Base-by-base conservation (phyloP, 495 filamentous ascomycete species). In the Penicillium psychrofluorescens region DNA sequence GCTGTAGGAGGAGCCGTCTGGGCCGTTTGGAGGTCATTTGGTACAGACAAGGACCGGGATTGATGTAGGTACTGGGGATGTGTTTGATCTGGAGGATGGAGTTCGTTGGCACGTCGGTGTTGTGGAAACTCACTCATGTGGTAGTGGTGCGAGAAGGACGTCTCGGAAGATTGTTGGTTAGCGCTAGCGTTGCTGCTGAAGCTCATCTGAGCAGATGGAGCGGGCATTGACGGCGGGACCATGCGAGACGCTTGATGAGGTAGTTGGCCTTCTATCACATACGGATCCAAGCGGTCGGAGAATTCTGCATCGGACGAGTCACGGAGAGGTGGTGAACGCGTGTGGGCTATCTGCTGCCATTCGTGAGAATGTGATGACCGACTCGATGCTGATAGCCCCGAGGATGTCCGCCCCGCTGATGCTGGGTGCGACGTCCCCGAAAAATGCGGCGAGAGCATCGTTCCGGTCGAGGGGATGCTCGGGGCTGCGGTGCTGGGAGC, bases 271-370 rank as follows among this genome's bases (percentile, higher is more conserved):
- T 49, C 56, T 36, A 51, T 45, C 31, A 40, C 34, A 11, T 56
- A 62, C 8, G 53, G 27, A 7, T 59, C 51, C 37, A 61, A 48
- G 8, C 40, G 52, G 35, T 14, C 33, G 1, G 48, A 43, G 1
- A 44, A 50, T 6, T 53, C 53, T 2, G 51, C 29, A 11, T 59
- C 44, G 1, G 55, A 52, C 9, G 50, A 12, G 15, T 46, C 55
- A 7, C 46, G 48, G 8, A 59, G 38, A 2, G 55, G 54, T 7
- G 48, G 41, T 9, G 58, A 56, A 10, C 55, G 48, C n/a, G 47
- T 48, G 16, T 37, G 27, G 16, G 54, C 56, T 41, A 35, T 38
- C 12, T 46, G 39, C 15, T 47, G 55, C 58, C 58, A 62, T 7
- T 56, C 53, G 29, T 54, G 41, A 4, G 42, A 38, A 33, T 52